Percentiles rank a stretch among this genome's conserved stretches.
Evolutionary conservation across 495 filamentous ascomycete species (phyloP).

Genomic region (Monascus purpureus): DNA sequence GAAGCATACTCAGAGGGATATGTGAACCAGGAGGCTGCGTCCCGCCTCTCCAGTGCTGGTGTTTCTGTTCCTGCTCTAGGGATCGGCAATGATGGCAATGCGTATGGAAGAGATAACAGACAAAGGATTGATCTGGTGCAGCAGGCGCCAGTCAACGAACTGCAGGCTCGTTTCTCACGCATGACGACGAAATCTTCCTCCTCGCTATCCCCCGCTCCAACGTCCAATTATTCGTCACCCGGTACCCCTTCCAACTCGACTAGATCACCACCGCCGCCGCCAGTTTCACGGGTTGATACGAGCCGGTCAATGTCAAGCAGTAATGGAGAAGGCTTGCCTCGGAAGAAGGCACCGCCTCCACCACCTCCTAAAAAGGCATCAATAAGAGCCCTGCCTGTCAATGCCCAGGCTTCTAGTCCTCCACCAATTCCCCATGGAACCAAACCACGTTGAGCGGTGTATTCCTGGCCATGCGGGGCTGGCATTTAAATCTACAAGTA

Average conservation of each 20-base stretch:
- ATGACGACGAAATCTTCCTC: slow-evolving; percentile 26
- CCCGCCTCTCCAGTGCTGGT: slow-evolving; percentile 59
- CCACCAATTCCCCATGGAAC: slow-evolving; percentile 28
- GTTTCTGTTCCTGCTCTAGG: slow-evolving; percentile 72
- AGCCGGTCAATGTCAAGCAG: slow-evolving; percentile 6
- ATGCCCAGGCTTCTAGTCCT: slow-evolving; percentile 14
- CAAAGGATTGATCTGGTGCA: slow-evolving; percentile 6
- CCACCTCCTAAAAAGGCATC: slow-evolving; percentile 50
- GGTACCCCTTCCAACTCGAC: too few species aligned
- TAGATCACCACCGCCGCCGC: slow-evolving; percentile 4
- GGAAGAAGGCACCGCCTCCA: slow-evolving; percentile 55
- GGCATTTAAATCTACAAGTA: neutral
- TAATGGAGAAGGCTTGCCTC: slow-evolving; percentile 16
- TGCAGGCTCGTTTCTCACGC: slow-evolving; percentile 54
- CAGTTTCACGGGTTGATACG: slow-evolving; percentile 6
- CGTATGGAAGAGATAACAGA: slow-evolving; percentile 1
- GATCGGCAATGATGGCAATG: slow-evolving; percentile 39
- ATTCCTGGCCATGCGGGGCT: neutral
- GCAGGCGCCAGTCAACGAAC: slow-evolving; percentile 40
- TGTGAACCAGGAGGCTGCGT: slow-evolving; percentile 56
- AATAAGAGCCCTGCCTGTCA: slow-evolving; percentile 19
- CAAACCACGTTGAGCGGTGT: slow-evolving; percentile 28
- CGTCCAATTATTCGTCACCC: slow-evolving; percentile 43
- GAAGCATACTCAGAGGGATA: slow-evolving; percentile 18
- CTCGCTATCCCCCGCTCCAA: slow-evolving; percentile 24